These are phyloP conservation scores for Euphorbia schlechtendalii DNA, from an alignment of 441 rosid species.

Conservation along the genomic window DNA sequence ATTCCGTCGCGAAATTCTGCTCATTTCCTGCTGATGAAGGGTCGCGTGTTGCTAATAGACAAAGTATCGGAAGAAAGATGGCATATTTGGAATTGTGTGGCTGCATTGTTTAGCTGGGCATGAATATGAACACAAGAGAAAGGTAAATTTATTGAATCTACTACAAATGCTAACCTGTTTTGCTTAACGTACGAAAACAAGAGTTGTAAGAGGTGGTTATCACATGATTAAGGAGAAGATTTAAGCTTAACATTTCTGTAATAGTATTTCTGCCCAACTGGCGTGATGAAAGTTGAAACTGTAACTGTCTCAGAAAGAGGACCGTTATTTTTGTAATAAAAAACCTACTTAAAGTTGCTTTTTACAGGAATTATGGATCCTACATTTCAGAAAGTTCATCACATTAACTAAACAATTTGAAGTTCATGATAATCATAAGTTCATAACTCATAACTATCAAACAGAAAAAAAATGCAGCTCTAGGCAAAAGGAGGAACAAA, in stretches of 20 bases:
- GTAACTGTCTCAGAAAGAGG: neutral
- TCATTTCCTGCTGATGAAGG: neutral
- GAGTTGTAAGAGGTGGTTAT: slow-evolving; percentile 23
- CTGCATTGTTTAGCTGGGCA: slow-evolving; percentile 10
- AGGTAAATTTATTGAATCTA: slow-evolving; percentile 1
- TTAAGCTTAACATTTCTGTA: slow-evolving; percentile 16
- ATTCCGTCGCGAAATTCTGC: slow-evolving; percentile 12
- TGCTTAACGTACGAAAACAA: slow-evolving; percentile 20
- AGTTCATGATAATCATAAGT: too few species aligned
- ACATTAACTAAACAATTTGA: too few species aligned
- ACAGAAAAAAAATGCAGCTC: too few species aligned
- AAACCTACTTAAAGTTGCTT: neutral
- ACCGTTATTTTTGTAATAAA: slow-evolving; percentile 1
- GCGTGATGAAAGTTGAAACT: slow-evolving; percentile 8
- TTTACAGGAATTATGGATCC: neutral
- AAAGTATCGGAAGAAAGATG: slow-evolving; percentile 13
- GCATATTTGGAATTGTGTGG: slow-evolving; percentile 10
- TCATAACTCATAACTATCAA: too few species aligned
- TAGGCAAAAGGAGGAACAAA: too few species aligned
- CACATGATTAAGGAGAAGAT: slow-evolving; percentile 19
- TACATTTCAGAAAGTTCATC: too few species aligned
- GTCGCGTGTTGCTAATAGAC: slow-evolving; percentile 7
- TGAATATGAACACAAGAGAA: neutral
- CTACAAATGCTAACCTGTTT: slow-evolving; percentile 27
- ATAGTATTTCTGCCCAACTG: slow-evolving; percentile 1